Evolutionary conservation across 2,329 filamentous ascomycete genomes (phyloP), one percentile per base, ranked within the genome.

Genomic region (Claviceps maximensis): DNA sequence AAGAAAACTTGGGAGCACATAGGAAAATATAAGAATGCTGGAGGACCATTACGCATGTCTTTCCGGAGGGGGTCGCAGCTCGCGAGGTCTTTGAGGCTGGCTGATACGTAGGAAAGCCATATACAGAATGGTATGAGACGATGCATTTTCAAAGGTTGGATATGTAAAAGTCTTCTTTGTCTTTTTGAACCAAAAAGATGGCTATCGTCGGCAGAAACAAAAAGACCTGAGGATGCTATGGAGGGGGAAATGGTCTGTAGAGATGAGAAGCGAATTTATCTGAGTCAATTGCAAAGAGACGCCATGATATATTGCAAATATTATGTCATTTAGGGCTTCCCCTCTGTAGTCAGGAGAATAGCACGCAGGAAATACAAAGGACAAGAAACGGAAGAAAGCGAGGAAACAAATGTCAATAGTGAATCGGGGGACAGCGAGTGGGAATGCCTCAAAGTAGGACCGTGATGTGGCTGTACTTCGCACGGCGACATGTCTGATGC

Each of bases 61-160:
- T 62, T 63, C 25, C 55, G 55, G 19, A 60, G 56, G 1, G 62
- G 61, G 49, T 63, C 58, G 55, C 61, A 63, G 49, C 51, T 31
- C n/a, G 56, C 53, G 41, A 61, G 55, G 42, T 61, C 59, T 47
- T 58, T 54, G 19, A 61, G 55, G 27, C 58, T 56, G 36, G 57
- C 59, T 17, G 51, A 36, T 12, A 52, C 53, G 33, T 53, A 51
- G 3, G 55, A 21, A 36, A 56, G 49, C 49, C 49, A 51, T 36
- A 40, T 23, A 6, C 49, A 27, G 10, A 7, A 36, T 10, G 49
- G n/a, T 15, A 48, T n/a, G 10, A 52, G 40, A 10, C 23, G 47
- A n/a, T 31, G 42, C 51, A 55, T 48, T 25, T 42, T 51, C 42
- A 13, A 9, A 36, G n/a, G 47, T 29, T 10, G 13, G 7, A 21